These are phyloP conservation scores for Lipomyces orientalis DNA, from an alignment of 805 yeast species.

Conservation along the genomic window DNA sequence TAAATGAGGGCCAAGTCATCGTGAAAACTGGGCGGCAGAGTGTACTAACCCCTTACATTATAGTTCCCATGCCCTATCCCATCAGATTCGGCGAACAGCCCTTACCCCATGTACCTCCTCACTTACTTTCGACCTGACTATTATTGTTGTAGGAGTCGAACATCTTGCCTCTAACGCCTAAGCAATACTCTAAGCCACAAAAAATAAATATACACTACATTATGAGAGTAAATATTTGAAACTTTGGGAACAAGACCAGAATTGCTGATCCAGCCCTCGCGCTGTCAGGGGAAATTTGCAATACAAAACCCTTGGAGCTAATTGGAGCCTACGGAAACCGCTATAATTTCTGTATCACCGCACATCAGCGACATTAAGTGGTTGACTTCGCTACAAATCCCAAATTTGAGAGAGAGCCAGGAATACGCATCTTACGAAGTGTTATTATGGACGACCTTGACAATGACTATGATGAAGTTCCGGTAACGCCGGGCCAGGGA, in stretches of 20 bases:
- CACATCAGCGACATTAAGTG: background rate
- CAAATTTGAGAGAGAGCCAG: too few relatives aligned
- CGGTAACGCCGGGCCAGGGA: background rate
- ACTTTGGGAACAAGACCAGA: background rate
- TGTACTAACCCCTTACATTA: too few relatives aligned
- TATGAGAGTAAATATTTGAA: background rate
- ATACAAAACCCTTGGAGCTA: background rate
- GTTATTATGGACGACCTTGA: conserved; percentile 18
- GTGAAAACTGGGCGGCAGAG: too few relatives aligned
- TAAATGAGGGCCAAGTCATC: background rate
- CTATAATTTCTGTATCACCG: too few relatives aligned
- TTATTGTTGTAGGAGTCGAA: too few relatives aligned
- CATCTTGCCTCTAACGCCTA: background rate
- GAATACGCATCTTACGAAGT: background rate
- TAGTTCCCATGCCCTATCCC: too few relatives aligned
- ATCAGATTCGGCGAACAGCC: too few relatives aligned
- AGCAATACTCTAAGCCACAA: background rate
- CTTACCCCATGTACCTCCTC: too few relatives aligned
- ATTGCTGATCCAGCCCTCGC: background rate
- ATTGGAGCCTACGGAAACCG: too few relatives aligned
- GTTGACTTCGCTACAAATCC: background rate
- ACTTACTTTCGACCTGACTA: too few relatives aligned
- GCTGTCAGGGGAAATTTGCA: background rate
- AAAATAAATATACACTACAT: background rate
- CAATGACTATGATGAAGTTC: conserved; percentile 23